Evolutionary conservation across 371 early-diverging fungal genomes (phyloP), one percentile per base, ranked within the genome.

Genomic region (Rhizopus arrhizus): DNA sequence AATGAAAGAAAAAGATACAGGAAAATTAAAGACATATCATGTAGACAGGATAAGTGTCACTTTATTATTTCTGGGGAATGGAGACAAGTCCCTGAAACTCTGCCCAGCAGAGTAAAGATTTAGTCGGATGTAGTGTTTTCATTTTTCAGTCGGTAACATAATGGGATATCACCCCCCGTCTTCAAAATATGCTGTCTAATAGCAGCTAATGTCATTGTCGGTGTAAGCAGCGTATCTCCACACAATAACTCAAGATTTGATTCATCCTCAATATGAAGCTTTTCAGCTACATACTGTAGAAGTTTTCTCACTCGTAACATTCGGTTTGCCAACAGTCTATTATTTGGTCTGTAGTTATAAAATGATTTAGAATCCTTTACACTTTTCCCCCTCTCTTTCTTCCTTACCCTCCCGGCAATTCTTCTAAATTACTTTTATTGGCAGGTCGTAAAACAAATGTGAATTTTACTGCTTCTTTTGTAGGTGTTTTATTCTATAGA

Each of bases 261-360:
- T 59, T 72, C 32, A 53, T 73, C 15, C n/a, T 43, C 34, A 53
- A 74, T 57, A 3, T 58, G 41, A 15, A 93, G 69, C 64, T 89
- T 91, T 13, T 95, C 95, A 2, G 84, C 88, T 5, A 95, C 84
- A 65, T 95, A 94, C 13, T 84, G 79, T 3, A 88, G 56, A 36
- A 97, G 78, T 65, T 96, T 96, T 31, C 91, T 82, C 4, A 92
- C 82, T n/a, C 96, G 80, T 45, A 97, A 69, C 80, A 95, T 89
- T 36, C 95, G 77, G 59, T 93, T 93, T 4, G 96, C 95, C 12
- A 88, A 81, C 40, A 97, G 73, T 9, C 93, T 84, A 49, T 87
- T 78, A 55, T 87, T 89, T 5, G 84, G 83, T 45, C 75, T 73
- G 36, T 9, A 6, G 36, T 9, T 1, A 36, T 9, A 70, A 36